Base-by-base conservation (phyloP, 2,329 filamentous ascomycete species). In the Ascochyta koolunga region DNA sequence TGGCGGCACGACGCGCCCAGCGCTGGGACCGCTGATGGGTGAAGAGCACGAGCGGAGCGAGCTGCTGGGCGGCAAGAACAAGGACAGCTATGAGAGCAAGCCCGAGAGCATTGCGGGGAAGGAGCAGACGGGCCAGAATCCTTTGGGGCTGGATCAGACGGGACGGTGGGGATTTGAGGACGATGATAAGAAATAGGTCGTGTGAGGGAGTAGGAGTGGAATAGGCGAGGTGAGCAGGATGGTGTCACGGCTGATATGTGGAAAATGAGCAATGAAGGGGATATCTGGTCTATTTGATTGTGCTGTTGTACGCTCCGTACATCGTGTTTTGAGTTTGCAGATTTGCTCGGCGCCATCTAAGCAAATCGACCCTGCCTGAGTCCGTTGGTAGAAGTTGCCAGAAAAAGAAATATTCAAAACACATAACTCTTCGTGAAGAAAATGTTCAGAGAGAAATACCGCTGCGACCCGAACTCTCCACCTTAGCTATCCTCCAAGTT, bases 111-210 rank as follows among this genome's bases (percentile, higher is more conserved):
- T 77, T 61, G 74, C 65, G 1, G 73, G 73, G 0, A 74, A 73
- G 63, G 66, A 75, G 54, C 73, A 75, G 69, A 74, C 71, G 39
- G 74, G 71, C 18, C 39, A 71, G 15, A 77, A 77, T 61, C 74
- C 74, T 15, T 36, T 77, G 61, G 75, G 75, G 0, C 44, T 77
- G 69, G 71, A 76, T 63, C 62, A 74, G 59, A 73, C 66, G 9
- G 74, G 72, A 18, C 35, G 68, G 50, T 74, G 68, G 67, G 71
- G 72, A 38, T 76, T 76, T 53, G 56, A 63, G 60, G 73, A 69
- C 27, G 67, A 73, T 36, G 51, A 54, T 16, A 40, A 50, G 2
- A 54, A 54, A 16, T 43, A 24, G 13, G 11, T 2, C 4, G 22
- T 27, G 19, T 13, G 16, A 11, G 41, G 32, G 29, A n/a, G n/a